A percentile compares a stretch with the other conserved stretches of the same genome.
phyloP scores from a whole-genome alignment of 1,284 basidiomycete genomes.

The Caloboletus firmus region DNA sequence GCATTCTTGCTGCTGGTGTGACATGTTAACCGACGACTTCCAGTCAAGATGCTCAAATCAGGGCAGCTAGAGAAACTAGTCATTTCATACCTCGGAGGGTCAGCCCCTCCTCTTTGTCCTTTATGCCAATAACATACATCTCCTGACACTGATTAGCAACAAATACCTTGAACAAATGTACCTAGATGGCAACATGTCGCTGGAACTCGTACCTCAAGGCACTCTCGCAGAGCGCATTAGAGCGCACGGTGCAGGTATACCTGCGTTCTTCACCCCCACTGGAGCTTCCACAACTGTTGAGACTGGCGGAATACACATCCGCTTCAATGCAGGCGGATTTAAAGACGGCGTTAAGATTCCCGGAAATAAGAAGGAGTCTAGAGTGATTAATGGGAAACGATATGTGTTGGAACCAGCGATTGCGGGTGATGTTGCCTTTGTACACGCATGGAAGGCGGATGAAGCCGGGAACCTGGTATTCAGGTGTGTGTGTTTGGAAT shows the following conservation, averaged over 20 bases:
- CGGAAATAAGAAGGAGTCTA: slow-evolving; percentile 66
- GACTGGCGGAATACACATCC: slow-evolving; percentile 33
- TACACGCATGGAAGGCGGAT: slow-evolving; percentile 96
- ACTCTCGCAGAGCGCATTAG: slow-evolving; percentile 89
- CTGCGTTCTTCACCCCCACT: slow-evolving; percentile 92
- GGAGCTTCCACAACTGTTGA: slow-evolving; percentile 82
- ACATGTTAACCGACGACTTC: background rate
- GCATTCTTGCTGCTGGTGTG: background rate
- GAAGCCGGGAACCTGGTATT: slow-evolving; percentile 84
- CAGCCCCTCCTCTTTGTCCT: slow-evolving; percentile 17
- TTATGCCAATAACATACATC: no score
- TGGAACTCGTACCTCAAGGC: slow-evolving; percentile 88
- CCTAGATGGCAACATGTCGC: slow-evolving; percentile 74
- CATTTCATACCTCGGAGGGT: slow-evolving; percentile 86
- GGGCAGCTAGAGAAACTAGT: slow-evolving; percentile 81
- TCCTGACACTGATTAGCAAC: slow-evolving; percentile 47
- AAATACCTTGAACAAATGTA: slow-evolving; percentile 76
- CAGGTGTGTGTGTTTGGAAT: slow-evolving; percentile 41
- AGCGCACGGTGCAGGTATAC: slow-evolving; percentile 88
- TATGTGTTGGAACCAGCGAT: slow-evolving; percentile 88
- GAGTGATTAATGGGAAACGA: slow-evolving; percentile 78
- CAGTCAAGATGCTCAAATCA: slow-evolving; percentile 74
- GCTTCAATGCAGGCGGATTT: slow-evolving; percentile 66
- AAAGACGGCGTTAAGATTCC: slow-evolving; percentile 59
- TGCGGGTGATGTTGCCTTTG: slow-evolving; percentile 84